Evolutionary conservation across 1,284 basidiomycete species (phyloP).

Genomic region (Serendipita sp.): DNA sequence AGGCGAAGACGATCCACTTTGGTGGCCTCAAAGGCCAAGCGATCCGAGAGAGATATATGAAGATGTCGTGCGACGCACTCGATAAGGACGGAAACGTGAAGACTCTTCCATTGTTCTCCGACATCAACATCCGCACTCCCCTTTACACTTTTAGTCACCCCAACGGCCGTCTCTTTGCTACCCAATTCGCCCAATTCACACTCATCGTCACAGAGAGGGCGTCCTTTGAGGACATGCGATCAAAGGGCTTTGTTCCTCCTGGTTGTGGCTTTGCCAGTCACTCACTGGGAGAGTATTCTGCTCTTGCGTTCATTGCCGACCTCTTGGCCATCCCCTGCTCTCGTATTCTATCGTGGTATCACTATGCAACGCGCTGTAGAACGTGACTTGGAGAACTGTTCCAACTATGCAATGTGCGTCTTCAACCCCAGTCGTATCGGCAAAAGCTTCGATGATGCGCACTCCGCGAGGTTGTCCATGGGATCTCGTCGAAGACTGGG

Average conservation of each 20-base stretch:
- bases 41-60: constrained; percentile 97
- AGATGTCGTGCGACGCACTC: constrained; percentile 94
- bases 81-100: constrained; percentile 91
- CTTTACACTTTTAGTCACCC: constrained; percentile 97
- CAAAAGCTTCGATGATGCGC: constrained; percentile 87
- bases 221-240: constrained; percentile 95
- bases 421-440: constrained; percentile 94
- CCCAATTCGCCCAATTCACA: constrained; percentile 97
- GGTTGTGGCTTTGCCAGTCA: constrained; percentile 93
- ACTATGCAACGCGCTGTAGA: constrained; percentile 98
- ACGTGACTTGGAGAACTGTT: constrained; percentile 81
- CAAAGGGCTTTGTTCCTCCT: constrained; percentile 85
- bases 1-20: constrained; percentile 96
- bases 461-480: constrained; percentile 88
- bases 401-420: constrained; percentile 97
- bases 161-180: constrained; percentile 87
- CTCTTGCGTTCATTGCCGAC: constrained; percentile 91
- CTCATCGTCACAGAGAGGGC: constrained; percentile 96
- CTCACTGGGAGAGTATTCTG: constrained; percentile 96
- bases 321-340: constrained; percentile 85
- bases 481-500: constrained; percentile 62
- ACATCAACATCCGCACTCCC: constrained; percentile 82
- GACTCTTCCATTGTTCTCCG: constrained; percentile 85
- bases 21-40: constrained; percentile 98
- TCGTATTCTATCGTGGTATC: constrained; percentile 98